A percentile compares a stretch with the other conserved stretches of the same genome.
These are phyloP conservation scores for Metarhizium robertsii DNA, from an alignment of 2,329 filamentous ascomycete genomes.

Conservation along the genomic window DNA sequence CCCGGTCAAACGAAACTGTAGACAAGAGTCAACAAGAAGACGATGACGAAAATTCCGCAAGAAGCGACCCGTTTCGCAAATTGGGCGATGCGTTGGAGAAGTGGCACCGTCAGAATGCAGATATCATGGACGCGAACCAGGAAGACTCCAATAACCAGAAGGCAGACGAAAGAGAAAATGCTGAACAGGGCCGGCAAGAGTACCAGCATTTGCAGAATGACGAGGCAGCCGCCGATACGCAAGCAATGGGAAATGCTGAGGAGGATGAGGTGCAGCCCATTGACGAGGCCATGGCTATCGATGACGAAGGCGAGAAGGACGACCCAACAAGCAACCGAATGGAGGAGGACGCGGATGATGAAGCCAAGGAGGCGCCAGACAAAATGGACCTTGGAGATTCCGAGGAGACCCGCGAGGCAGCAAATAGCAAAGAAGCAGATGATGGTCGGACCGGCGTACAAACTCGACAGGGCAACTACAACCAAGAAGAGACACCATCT, in stretches of 20 bases:
- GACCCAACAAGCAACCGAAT: slow-evolving; percentile 37
- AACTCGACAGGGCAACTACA: slow-evolving; percentile 48
- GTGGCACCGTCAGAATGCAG: slow-evolving; percentile 81
- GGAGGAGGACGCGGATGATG: slow-evolving; percentile 43
- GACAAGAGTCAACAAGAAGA: slow-evolving; percentile 34
- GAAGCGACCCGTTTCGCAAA: slow-evolving; percentile 76
- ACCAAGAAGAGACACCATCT: slow-evolving; percentile 37
- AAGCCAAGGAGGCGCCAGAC: slow-evolving; percentile 31
- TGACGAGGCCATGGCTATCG: slow-evolving; percentile 82
- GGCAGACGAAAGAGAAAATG: slow-evolving; percentile 36
- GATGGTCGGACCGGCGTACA: slow-evolving; percentile 51
- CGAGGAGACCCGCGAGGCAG: slow-evolving; percentile 28
- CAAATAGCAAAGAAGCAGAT: slow-evolving; percentile 31
- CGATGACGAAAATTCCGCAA: slow-evolving; percentile 35
- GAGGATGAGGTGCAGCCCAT: slow-evolving; percentile 81
- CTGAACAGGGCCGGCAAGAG: slow-evolving; percentile 70
- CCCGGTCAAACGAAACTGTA: slow-evolving; percentile 37
- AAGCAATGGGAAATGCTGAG: slow-evolving; percentile 80
- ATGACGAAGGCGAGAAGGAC: slow-evolving; percentile 60
- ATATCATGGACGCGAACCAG: slow-evolving; percentile 56
- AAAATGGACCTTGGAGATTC: slow-evolving; percentile 32
- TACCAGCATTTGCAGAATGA: slow-evolving; percentile 91
- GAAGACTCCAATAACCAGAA: slow-evolving; percentile 40
- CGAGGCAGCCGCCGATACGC: slow-evolving; percentile 70
- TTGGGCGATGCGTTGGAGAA: slow-evolving; percentile 85